Base-by-base conservation (phyloP, 768 basidiomycete genomes). In the Chalciporus pseudorubinellus region DNA sequence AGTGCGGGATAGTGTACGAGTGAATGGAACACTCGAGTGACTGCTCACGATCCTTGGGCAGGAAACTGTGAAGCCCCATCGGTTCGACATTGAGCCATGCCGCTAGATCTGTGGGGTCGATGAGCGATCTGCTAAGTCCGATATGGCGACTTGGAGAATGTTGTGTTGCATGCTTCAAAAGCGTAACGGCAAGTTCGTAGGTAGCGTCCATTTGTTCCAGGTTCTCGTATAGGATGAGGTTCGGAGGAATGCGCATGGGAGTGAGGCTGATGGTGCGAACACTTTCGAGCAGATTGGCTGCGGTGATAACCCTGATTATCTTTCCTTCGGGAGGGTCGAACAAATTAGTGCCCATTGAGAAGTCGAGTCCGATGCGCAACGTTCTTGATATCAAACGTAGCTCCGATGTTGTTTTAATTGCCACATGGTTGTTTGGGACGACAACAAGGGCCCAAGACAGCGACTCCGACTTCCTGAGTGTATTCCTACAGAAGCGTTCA, bases 1-100 rank as follows among this genome's bases (percentile, higher is more conserved):
- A 97, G 60, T 93, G 84, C 0, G 92, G 82, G 40, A 93, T 87
- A 16, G 84, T 86, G 71, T 95, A 98, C 0, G 91, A 79, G 48
- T 89, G 84, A 12, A 83, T 78, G 16, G 79, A 78, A 26, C 83
- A 77, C 8, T 74, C 72, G 18, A 98, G 72, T 0, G 91, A 78
- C 59, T 92, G 89, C 52, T 92, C 90, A 33, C 95, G 84, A 60
- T 92, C 87, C 39, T 75, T 80, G 2, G 95, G 89, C 6, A 81
- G 77, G 76, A 99, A 97, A 64, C 80, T 83, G 65, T 87, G 84
- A 38, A 89, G 67, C 20, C 78, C 80, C 12, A 72, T 70, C 4
- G 80, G 68, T 39, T 87, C 79, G 42, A 91, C 85, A 46, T 80
- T 75, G 14, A 99, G 73, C 95, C 95, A 99, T 9, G 79, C 72